Evolutionary conservation across 495 filamentous ascomycete genomes (phyloP).

Genomic region (Astrocystis sublimbata): DNA sequence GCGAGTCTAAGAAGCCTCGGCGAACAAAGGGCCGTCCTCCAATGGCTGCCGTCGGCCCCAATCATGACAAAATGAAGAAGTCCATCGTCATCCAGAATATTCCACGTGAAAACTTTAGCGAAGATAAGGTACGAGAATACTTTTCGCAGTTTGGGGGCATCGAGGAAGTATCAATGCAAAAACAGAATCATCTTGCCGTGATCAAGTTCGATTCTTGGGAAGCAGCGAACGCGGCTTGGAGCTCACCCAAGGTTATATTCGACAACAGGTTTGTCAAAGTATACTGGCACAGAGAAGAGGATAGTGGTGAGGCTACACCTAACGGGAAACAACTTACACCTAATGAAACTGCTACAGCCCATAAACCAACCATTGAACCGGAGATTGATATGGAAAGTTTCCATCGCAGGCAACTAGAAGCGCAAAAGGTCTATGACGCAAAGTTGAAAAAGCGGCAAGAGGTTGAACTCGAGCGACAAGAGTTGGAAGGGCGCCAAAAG

Average conservation of each 20-base stretch:
- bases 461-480: constrained; percentile 66
- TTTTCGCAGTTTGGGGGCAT: constrained; percentile 86
- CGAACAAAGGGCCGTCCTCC: constrained; percentile 55
- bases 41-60: constrained; percentile 75
- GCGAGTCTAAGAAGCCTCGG: constrained; percentile 45
- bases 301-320: constrained; percentile 27
- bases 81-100: constrained; percentile 92
- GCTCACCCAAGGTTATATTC: constrained; percentile 91
- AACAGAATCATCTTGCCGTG: constrained; percentile 74
- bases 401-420: constrained; percentile 70
- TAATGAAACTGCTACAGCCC: constrained; percentile 13
- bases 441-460: constrained; percentile 73
- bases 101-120: constrained; percentile 80
- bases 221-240: constrained; percentile 78
- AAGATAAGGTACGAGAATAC: constrained; percentile 72
- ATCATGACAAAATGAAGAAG: constrained; percentile 70
- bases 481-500: constrained; percentile 74
- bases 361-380: constrained; percentile 44
- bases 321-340: constrained; percentile 29
- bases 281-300: constrained; percentile 81
- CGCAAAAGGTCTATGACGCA: constrained; percentile 76
- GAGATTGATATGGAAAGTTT: constrained; percentile 80
- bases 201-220: constrained; percentile 76
- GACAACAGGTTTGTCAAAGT: constrained; percentile 98
- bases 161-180: constrained; percentile 69